Evolutionary conservation across 345 rosid species (phyloP), one percentile per base, ranked within the genome.

Genomic region (Theobroma cacao): DNA sequence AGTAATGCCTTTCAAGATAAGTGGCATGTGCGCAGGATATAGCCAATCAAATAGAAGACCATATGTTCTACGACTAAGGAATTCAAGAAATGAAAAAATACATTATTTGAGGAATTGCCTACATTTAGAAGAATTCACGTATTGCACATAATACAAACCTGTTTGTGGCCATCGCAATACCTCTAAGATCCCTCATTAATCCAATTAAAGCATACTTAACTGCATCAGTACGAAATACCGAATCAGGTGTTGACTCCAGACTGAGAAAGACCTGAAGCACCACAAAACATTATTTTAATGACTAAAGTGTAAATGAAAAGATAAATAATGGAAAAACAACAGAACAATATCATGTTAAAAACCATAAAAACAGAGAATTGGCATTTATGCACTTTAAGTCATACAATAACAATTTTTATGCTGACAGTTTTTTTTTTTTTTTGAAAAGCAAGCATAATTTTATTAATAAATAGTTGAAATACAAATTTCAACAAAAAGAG

Each of bases 21-120:
- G 91, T 50, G 98, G 96, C 94, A 94, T 85, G 87, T 97, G 98
- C 40, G 89, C 86, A 47, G 99, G 98, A 88, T 97, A 97, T 40
- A 97, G 89, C 99, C 99, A 97, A 81, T 94, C 99, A 85, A 97
- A 97, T 75, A 97, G 82, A 84, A 97, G 86, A 79, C 97, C 91
- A 82, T 93, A 97, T 5, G 98, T 90, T 87, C 94, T 91, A 63
- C 98, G 98, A 75, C 99, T 97, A 83, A 82, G 67, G 45, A 28
- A 45, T 31, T 38, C 66, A 28, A 58, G 40, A 75, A 56, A 41
- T 15, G 24, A 28, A 58, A 9, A 11, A 26, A 18, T 18, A 9
- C 11, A 78, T 47, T 12, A 76, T 10, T 72, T 26, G 62, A 78
- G 45, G 13, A 26, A 20, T 61, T 17, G 55, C 63, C 36, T 68